Conservation (phyloP, 352 stramenopile species). For the Pythium dissotocum region DNA sequence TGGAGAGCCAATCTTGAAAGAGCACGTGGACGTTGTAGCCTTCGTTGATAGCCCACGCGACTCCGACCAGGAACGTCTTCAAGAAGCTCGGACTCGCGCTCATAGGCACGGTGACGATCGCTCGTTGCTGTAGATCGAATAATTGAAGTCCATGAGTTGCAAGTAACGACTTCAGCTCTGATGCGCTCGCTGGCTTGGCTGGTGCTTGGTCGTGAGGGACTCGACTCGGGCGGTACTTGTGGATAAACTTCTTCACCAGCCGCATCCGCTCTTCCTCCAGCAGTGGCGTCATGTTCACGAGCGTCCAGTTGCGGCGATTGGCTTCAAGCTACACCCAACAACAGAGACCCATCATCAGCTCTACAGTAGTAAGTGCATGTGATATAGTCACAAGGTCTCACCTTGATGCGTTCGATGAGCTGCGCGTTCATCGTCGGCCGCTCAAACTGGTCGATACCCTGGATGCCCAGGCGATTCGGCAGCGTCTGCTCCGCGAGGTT, state of each 20-base stretch:
- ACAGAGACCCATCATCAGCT: too few species aligned
- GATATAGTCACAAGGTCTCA: constrained; percentile 7
- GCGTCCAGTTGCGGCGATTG: constrained; percentile 72
- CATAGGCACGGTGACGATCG: constrained; percentile 56
- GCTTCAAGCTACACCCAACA: constrained; percentile 52
- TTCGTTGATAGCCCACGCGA: constrained; percentile 70
- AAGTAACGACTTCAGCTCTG: constrained; percentile 11
- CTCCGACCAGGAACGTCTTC: constrained; percentile 55
- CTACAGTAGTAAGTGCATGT: neutral
- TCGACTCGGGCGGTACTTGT: constrained; percentile 32
- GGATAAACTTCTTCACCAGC: constrained; percentile 67
- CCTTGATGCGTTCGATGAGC: constrained; percentile 84
- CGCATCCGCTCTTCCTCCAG: constrained; percentile 57
- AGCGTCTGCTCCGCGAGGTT: constrained; percentile 15
- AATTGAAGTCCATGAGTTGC: constrained; percentile 43
- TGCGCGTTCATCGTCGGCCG: constrained; percentile 58
- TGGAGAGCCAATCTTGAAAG: constrained; percentile 64
- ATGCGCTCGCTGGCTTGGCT: neutral
- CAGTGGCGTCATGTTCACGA: constrained; percentile 60
- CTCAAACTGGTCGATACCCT: constrained; percentile 56
- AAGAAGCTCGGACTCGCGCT: constrained; percentile 62
- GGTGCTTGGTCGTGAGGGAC: neutral
- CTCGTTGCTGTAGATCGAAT: constrained; percentile 79
- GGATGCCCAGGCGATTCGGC: constrained; percentile 24
- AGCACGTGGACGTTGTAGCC: constrained; percentile 74